Conservation (phyloP, 495 filamentous ascomycete genomes). For the Penicillium salamii region DNA sequence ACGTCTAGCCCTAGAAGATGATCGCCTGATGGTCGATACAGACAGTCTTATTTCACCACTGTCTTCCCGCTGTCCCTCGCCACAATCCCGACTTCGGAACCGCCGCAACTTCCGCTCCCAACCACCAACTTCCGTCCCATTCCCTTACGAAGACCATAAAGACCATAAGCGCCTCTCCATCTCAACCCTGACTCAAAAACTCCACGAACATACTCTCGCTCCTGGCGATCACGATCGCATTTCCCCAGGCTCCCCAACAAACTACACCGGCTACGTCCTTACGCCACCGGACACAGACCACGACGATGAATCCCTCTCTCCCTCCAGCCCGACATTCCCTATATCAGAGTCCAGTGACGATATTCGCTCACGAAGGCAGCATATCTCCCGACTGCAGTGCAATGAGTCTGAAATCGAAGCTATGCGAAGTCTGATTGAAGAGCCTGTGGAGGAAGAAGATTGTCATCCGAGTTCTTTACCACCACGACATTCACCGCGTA, state of each 20-base stretch:
- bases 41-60: conserved; percentile 44
- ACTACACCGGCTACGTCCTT: conserved; percentile 31
- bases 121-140: conserved; percentile 45
- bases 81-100: conserved; percentile 37
- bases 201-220: conserved; percentile 43
- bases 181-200: conserved; percentile 41
- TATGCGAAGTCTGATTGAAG: conserved; percentile 32
- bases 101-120: conserved; percentile 33
- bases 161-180: conserved; percentile 41
- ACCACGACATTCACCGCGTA: conserved; percentile 31
- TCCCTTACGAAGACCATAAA: conserved; percentile 26
- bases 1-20: conserved; percentile 38
- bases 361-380: conserved; percentile 41
- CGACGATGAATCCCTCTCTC: conserved; percentile 34
- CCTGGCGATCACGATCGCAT: not conserved
- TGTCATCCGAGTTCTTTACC: conserved; percentile 47
- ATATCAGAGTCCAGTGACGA: conserved; percentile 8
- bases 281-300: conserved; percentile 46
- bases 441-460: conserved; percentile 29
- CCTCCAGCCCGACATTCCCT: conserved; percentile 35
- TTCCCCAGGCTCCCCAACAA: conserved; percentile 7
- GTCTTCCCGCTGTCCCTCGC: conserved; percentile 47
- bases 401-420: conserved; percentile 35
- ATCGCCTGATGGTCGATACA: conserved; percentile 37
- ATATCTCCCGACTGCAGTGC: conserved; percentile 43